Evolutionary conservation across 768 basidiomycete genomes (phyloP).

Genomic region (Trametes punicea): DNA sequence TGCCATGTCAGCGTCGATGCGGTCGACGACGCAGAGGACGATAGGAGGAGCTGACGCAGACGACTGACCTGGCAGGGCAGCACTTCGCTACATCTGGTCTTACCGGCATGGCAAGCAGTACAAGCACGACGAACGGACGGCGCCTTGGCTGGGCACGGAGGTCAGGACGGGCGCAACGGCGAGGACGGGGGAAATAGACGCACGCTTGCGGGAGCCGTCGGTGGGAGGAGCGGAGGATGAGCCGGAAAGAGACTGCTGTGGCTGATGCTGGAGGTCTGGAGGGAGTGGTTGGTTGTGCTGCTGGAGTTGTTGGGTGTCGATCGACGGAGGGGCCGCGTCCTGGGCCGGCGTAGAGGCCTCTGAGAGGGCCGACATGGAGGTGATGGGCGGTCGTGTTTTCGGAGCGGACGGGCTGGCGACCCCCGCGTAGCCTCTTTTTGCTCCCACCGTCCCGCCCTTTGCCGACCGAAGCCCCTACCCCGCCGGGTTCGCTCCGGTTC

Average conservation of each 20-base stretch:
- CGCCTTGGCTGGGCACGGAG: conserved; percentile 57
- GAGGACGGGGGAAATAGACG: conserved; percentile 27
- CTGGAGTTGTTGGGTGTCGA: conserved; percentile 56
- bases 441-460: conserved; percentile 2
- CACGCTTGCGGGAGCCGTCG: conserved; percentile 55
- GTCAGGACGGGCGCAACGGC: conserved; percentile 19
- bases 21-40: conserved; percentile 2
- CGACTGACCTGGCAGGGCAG: conserved; percentile 71
- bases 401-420: conserved; percentile 16
- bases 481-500: not conserved
- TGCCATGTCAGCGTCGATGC: not conserved
- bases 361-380: conserved; percentile 73
- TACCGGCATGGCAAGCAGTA: conserved; percentile 77
- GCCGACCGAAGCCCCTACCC: conserved; percentile 5
- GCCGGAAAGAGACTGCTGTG: conserved; percentile 27
- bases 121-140: conserved; percentile 81
- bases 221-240: conserved; percentile 25
- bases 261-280: conserved; percentile 36
- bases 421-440: conserved; percentile 12
- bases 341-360: conserved; percentile 67
- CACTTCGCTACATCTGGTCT: conserved; percentile 79
- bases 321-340: conserved; percentile 54
- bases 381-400: conserved; percentile 37
- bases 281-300: conserved; percentile 35
- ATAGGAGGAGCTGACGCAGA: conserved; percentile 10